A percentile compares a stretch with the other conserved stretches of the same genome.
Conservation (phyloP, 176 grass and related monocot genomes). For the Carex kokanica region DNA sequence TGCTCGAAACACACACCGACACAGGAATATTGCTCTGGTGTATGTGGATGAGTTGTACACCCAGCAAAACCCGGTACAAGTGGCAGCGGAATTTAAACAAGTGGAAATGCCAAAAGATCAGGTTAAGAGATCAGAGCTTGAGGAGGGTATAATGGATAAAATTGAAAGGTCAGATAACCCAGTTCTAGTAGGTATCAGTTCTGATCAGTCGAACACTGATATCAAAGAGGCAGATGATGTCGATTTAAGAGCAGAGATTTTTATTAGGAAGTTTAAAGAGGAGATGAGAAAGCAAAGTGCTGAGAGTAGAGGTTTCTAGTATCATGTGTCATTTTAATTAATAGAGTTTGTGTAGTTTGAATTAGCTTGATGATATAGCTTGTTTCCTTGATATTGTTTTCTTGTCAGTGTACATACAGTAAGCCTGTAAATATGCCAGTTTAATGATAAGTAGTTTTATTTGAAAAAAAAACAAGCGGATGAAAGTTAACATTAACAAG, state of each 20-base stretch:
- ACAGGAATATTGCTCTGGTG: constrained; percentile 36
- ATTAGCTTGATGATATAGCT: constrained; percentile 10
- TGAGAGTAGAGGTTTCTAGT: constrained; percentile 47
- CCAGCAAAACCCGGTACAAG: neutral
- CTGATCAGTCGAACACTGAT: neutral
- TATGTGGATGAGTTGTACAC: constrained; percentile 62
- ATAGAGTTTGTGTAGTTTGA: neutral
- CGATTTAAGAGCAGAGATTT: constrained; percentile 65
- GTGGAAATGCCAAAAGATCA: neutral
- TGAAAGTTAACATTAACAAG: neutral
- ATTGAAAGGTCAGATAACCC: neutral
- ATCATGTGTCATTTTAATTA: constrained; percentile 29
- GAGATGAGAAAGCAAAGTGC: constrained; percentile 68
- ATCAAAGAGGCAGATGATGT: constrained; percentile 54
- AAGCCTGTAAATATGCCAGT: neutral
- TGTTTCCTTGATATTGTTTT: neutral
- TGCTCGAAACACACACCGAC: neutral
- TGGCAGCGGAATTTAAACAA: neutral
- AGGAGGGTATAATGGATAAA: neutral
- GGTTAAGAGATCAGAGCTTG: neutral
- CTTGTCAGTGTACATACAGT: neutral
- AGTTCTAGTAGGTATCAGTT: neutral
- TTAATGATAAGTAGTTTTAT: neutral
- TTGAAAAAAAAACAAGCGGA: neutral
- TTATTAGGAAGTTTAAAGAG: constrained; percentile 75